Evolutionary conservation across 345 rosid genomes (phyloP).

Genomic region (Hypericum perforatum): DNA sequence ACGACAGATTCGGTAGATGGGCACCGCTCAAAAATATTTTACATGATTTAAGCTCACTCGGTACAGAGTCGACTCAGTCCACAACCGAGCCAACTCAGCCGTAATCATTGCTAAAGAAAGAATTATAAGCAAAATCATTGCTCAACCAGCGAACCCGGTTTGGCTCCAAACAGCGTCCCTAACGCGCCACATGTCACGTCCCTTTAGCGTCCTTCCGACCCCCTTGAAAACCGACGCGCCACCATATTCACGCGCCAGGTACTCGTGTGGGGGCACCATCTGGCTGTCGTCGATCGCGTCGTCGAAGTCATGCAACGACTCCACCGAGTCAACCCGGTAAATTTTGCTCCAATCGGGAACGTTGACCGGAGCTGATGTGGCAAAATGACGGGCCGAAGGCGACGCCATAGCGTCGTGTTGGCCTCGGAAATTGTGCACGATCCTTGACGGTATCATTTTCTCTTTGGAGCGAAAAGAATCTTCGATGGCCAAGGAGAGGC

Average conservation of each 20-base stretch:
- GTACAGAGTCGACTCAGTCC: conserved; percentile 20
- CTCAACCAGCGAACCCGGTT: conserved; percentile 25
- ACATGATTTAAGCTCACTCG: conserved; percentile 35
- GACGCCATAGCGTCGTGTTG: conserved; percentile 21
- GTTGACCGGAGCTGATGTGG: conserved; percentile 2
- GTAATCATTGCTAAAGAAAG: conserved; percentile 26
- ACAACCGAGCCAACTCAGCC: conserved; percentile 23
- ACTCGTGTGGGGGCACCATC: conserved; percentile 60
- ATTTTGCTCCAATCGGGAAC: conserved; percentile 2
- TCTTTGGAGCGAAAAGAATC: conserved; percentile 18
- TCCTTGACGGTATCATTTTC: conserved; percentile 37
- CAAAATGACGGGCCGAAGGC: not conserved
- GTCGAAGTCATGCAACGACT: not conserved
- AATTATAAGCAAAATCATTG: not conserved
- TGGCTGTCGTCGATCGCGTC: not conserved
- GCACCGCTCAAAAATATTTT: conserved; percentile 7
- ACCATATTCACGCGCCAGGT: conserved; percentile 50
- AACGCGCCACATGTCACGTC: conserved; percentile 85
- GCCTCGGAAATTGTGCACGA: conserved; percentile 64
- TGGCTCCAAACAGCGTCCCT: conserved; percentile 92
- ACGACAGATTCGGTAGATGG: not conserved
- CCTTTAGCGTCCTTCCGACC: conserved; percentile 82
- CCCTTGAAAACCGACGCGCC: conserved; percentile 74
- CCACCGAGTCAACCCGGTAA: not conserved
- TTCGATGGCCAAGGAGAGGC: conserved; percentile 61